Evolutionary conservation across 2,329 filamentous ascomycete genomes (phyloP).

Genomic region (Lecanicillium sp.): DNA sequence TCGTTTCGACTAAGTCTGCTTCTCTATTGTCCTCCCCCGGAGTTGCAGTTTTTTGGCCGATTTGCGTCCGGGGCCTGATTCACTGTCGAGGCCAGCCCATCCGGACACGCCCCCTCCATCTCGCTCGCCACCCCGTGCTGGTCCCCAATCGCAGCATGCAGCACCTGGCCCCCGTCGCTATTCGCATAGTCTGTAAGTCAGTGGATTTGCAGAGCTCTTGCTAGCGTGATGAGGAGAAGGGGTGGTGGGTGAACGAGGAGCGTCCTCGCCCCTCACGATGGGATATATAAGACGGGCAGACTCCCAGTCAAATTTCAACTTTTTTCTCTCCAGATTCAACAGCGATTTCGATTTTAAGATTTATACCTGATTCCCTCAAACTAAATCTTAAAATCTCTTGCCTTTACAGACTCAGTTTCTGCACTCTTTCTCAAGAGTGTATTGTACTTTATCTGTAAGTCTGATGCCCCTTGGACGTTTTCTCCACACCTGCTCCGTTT

Average conservation of each 20-base stretch:
- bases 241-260: background rate
- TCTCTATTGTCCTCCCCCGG: too few relatives aligned
- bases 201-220: background rate
- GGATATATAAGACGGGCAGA: constrained; percentile 3
- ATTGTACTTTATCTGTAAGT: constrained; percentile 6
- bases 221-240: constrained; percentile 1
- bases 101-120: constrained; percentile 1
- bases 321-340: background rate
- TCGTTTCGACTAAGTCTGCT: background rate
- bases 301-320: background rate
- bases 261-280: background rate
- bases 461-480: background rate
- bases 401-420: too few relatives aligned
- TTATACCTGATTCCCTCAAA: background rate
- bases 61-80: constrained; percentile 4
- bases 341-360: background rate
- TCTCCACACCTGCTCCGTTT: constrained; percentile 9
- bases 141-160: constrained; percentile 6
- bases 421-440: too few relatives aligned
- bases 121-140: background rate
- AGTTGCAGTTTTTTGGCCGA: too few relatives aligned
- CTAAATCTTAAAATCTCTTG: background rate
- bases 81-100: background rate
- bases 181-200: constrained; percentile 7
- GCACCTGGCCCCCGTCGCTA: background rate